Conservation (phyloP, 169 alveolate genomes). For the Plasmodium gaboni region DNA sequence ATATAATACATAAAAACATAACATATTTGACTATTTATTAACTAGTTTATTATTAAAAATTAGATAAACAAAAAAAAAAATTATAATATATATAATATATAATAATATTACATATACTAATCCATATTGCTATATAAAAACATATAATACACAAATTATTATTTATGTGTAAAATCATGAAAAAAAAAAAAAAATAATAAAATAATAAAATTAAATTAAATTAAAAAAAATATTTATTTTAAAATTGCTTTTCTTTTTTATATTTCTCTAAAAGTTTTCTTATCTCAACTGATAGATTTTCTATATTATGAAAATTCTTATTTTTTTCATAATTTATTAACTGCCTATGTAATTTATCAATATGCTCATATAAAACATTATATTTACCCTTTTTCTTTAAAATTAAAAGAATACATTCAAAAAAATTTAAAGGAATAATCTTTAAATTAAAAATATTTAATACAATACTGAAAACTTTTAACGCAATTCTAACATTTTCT, state of each 20-base stretch:
- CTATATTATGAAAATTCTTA: slow-evolving; percentile 22
- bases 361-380: slow-evolving; percentile 54
- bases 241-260: slow-evolving; percentile 49
- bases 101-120: no score
- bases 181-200: no score
- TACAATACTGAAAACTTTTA: slow-evolving; percentile 55
- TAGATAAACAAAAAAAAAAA: no score
- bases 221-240: not conserved
- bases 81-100: no score
- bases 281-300: slow-evolving; percentile 32
- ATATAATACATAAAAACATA: no score
- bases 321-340: slow-evolving; percentile 70
- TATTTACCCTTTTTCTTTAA: slow-evolving; percentile 33
- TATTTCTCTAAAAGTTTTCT: slow-evolving; percentile 24
- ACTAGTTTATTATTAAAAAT: no score
- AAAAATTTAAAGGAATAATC: slow-evolving; percentile 64
- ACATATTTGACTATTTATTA: no score
- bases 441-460: slow-evolving; percentile 41
- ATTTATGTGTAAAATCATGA: no score
- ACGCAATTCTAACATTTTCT: slow-evolving; percentile 51
- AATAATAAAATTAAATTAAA: no score
- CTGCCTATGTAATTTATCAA: slow-evolving; percentile 66
- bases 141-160: no score
- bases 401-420: slow-evolving; percentile 60
- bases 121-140: no score